Base-by-base conservation (phyloP, 805 yeast genomes). In the Wickerhamiella nectarea region DNA sequence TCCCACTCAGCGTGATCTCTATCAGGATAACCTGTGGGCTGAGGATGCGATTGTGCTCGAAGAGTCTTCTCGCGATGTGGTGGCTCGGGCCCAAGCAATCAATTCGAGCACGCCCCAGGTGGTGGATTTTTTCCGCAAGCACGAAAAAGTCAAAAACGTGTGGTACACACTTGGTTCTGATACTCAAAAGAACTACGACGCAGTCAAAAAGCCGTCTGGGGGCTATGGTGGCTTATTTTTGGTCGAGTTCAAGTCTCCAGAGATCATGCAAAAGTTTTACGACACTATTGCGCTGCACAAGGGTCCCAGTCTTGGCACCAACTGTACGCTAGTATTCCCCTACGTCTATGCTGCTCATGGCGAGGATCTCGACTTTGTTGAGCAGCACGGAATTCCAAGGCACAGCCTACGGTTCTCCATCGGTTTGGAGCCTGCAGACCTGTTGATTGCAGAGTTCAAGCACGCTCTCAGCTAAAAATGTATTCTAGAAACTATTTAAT, bases 191-290 rank as follows among this genome's bases (percentile, higher is more conserved):
- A 20, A 35, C 24, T 42, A 42, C 15, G 94, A 85, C 50, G 69
- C 61, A 6, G 62, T 82, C 31, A 77, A 72, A 52, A 77, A 75
- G 8, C 59, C 67, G 10, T 61, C 67, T 19, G 91, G 91, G 22
- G 94, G 94, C 0, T 85, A 85, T 54, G 95, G 94, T 37, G 91
- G 93, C 0, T 65, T 84, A 43, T 67, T 85, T 21, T 80, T 91
- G 8, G 60, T 85, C 39, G 68, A 77, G 12, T 82, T 85, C 60
- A 63, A 73, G 41, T 68, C 72, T 5, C 72, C 76, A 7, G 64
- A 65, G 12, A 74, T 72, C 53, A 91, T 94, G 0, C 66, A 67
- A 36, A 62, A 64, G 9, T 84, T 84, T 58, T 85, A 80, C 63
- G 74, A 85, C 58, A 67, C 71, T 6, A 69, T 75, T 24, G 64